Percentiles rank a stretch among this genome's conserved stretches.
Evolutionary conservation across 192 early-diverging fungal species (phyloP).

Genomic region (Coemansia sp.): DNA sequence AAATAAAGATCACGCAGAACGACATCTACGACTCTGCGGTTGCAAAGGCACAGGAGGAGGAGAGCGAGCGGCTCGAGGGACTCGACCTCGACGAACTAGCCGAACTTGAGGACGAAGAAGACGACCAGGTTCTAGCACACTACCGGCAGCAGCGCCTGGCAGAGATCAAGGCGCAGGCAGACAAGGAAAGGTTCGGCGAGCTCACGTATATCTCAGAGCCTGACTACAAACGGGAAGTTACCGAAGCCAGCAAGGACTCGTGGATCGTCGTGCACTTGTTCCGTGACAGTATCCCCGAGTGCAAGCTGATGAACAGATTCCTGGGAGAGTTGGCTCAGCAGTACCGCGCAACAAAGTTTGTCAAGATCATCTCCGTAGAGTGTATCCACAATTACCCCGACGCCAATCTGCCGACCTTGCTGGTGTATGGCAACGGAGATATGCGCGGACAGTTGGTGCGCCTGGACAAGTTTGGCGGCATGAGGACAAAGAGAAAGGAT

Average conservation of each 20-base stretch:
- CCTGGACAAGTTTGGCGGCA: constrained; percentile 76
- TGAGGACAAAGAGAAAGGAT: constrained; percentile 71
- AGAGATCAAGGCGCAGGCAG: constrained; percentile 76
- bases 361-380: constrained; percentile 90
- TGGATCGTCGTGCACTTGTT: constrained; percentile 64
- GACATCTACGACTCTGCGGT: constrained; percentile 56
- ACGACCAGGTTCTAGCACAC: constrained; percentile 79
- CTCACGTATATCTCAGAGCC: constrained; percentile 90
- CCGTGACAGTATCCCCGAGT: constrained; percentile 75
- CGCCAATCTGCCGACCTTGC: constrained; percentile 80
- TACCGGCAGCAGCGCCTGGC: constrained; percentile 82
- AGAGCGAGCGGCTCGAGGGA: constrained; percentile 72
- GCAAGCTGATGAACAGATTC: constrained; percentile 80
- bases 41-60: constrained; percentile 57
- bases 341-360: constrained; percentile 90
- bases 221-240: constrained; percentile 87
- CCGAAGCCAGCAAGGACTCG: constrained; percentile 80
- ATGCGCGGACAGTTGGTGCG: constrained; percentile 83
- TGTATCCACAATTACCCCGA: constrained; percentile 98
- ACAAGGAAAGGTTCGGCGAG: constrained; percentile 82
- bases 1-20: constrained; percentile 61
- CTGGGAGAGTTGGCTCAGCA: constrained; percentile 62
- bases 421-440: constrained; percentile 91
- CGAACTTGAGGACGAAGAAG: constrained; percentile 92
- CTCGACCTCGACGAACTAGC: constrained; percentile 84